Evolutionary conservation across 2,329 filamentous ascomycete genomes (phyloP).

Genomic region (Cladosporium velox): DNA sequence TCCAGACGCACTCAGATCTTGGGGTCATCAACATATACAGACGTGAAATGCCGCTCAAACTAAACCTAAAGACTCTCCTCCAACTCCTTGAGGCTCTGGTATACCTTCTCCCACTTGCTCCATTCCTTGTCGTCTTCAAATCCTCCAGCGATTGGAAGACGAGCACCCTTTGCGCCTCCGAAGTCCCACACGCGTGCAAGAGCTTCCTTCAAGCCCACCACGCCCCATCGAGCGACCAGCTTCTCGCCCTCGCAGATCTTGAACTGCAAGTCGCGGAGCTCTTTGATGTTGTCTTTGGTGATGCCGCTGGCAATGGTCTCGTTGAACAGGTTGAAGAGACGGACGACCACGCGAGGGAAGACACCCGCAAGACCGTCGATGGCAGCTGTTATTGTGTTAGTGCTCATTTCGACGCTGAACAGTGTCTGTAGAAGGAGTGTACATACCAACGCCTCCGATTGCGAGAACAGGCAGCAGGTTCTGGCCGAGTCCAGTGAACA

Average conservation of each 20-base stretch:
- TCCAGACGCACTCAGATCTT: not conserved
- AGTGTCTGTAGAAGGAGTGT: not conserved
- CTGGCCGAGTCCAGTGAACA: constrained; percentile 67
- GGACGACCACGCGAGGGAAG: constrained; percentile 63
- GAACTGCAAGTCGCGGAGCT: constrained; percentile 61
- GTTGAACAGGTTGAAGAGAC: constrained; percentile 56
- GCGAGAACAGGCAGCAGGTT: constrained; percentile 64
- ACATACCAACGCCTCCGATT: constrained; percentile 55
- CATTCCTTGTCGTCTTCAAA: constrained; percentile 61
- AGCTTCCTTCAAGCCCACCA: constrained; percentile 67
- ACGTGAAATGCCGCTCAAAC: not conserved
- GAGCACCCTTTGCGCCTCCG: constrained; percentile 60
- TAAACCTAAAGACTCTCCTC: constrained; percentile 39
- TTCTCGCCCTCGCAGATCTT: constrained; percentile 64
- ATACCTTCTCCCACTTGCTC: constrained; percentile 53
- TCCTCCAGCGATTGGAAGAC: constrained; percentile 60
- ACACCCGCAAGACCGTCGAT: constrained; percentile 68
- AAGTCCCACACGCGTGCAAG: constrained; percentile 60
- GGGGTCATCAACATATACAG: not conserved
- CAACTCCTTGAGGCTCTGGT: constrained; percentile 48
- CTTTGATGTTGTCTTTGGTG: constrained; percentile 46
- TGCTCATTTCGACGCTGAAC: not conserved
- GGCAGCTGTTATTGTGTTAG: constrained; percentile 47
- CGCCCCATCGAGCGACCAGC: constrained; percentile 60
- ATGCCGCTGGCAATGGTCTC: constrained; percentile 43